Conservation (phyloP, 2,329 filamentous ascomycete genomes). For the Aspergillus ruber region DNA sequence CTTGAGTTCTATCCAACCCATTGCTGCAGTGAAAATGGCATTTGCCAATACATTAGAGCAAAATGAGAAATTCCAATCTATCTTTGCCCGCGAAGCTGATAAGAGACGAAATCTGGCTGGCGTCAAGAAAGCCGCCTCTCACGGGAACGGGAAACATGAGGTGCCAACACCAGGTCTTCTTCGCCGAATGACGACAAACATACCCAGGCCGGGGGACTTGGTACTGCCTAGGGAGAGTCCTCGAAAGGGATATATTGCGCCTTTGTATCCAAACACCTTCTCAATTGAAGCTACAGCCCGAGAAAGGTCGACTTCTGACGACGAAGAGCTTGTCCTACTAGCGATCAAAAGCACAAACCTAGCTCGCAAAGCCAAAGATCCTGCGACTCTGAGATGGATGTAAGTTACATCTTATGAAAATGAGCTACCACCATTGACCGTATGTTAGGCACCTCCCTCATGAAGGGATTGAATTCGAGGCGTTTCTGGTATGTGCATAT, state of each 20-base stretch:
- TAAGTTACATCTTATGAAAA: not conserved
- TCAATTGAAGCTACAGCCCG: not conserved
- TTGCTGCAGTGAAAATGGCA: too few species aligned
- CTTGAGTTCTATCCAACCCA: too few species aligned
- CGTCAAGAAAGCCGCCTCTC: too few species aligned
- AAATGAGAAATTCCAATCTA: too few species aligned
- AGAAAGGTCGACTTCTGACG: not conserved
- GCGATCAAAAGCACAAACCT: conserved; percentile 20
- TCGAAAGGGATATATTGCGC: not conserved
- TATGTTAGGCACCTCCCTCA: not conserved
- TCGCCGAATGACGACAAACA: too few species aligned
- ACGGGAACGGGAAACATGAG: too few species aligned
- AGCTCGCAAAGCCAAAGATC: conserved; percentile 8
- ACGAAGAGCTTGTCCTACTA: not conserved
- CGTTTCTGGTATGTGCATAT: not conserved
- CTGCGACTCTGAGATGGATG: conserved; percentile 21
- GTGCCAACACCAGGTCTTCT: too few species aligned
- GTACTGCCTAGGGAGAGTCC: not conserved
- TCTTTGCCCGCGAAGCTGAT: too few species aligned
- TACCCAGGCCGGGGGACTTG: not conserved
- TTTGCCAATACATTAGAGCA: too few species aligned
- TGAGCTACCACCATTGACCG: not conserved
- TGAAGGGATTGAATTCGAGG: not conserved
- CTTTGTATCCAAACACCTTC: not conserved
- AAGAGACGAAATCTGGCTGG: too few species aligned